phyloP scores from a whole-genome alignment of 495 filamentous ascomycete genomes.

The Penicillium ochrochloron region DNA sequence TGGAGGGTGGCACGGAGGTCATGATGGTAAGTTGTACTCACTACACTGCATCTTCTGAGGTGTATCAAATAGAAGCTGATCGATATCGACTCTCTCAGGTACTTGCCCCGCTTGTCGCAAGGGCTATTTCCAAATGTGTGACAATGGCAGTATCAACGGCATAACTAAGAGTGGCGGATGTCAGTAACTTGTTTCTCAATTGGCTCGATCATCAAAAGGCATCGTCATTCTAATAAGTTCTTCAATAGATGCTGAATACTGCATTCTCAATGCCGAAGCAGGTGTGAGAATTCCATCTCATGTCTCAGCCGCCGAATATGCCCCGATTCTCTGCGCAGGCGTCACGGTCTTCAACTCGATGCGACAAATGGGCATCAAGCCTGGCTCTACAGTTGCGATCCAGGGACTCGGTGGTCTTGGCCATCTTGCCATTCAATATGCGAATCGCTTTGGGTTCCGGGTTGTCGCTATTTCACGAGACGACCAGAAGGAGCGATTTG shows the following conservation, averaged over 20 bases:
- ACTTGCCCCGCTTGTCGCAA: conserved; percentile 53
- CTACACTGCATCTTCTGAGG: not conserved
- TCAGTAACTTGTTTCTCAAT: conserved; percentile 11
- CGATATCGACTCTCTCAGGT: conserved; percentile 14
- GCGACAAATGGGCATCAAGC: conserved; percentile 59
- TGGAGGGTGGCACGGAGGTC: conserved; percentile 61
- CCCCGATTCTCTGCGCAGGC: conserved; percentile 73
- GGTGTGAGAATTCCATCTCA: conserved; percentile 62
- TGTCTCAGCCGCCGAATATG: conserved; percentile 61
- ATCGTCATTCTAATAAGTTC: not conserved
- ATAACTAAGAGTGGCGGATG: conserved; percentile 57
- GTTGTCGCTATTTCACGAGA: conserved; percentile 65
- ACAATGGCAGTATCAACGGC: conserved; percentile 55
- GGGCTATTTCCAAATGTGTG: conserved; percentile 60
- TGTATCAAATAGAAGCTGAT: too few species aligned
- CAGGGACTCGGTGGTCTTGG: conserved; percentile 71
- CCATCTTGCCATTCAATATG: conserved; percentile 71
- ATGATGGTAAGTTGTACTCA: conserved; percentile 33
- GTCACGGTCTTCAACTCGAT: conserved; percentile 76
- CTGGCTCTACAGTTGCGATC: conserved; percentile 63
- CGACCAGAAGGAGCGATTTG: conserved; percentile 61
- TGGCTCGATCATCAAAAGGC: not conserved
- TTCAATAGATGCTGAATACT: conserved; percentile 63
- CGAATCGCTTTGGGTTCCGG: conserved; percentile 66
- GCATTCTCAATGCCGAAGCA: conserved; percentile 63